Conservation (phyloP, 345 rosid species). For the Eutrema heterophyllum region DNA sequence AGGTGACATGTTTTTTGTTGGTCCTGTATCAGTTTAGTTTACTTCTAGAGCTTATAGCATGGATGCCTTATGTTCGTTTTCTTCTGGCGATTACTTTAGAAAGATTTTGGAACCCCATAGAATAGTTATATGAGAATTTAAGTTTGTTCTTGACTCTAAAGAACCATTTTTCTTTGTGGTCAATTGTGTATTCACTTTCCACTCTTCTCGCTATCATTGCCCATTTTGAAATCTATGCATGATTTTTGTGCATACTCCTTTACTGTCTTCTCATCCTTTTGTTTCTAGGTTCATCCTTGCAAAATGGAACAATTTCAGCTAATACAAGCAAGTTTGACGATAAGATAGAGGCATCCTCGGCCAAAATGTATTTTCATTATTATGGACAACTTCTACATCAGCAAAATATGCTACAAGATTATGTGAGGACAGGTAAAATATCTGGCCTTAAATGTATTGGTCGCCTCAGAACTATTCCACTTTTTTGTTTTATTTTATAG, state of each 20-base stretch:
- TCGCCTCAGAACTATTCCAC: neutral
- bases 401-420: slow-evolving; percentile 98
- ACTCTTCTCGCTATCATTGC: too few species aligned
- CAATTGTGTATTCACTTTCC: too few species aligned
- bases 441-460: neutral
- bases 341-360: slow-evolving; percentile 87
- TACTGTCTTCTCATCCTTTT: slow-evolving; percentile 2
- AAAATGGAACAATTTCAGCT: slow-evolving; percentile 51
- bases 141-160: neutral
- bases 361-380: slow-evolving; percentile 98
- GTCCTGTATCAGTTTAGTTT: too few species aligned
- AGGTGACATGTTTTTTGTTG: slow-evolving; percentile 39
- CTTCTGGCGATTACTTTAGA: too few species aligned
- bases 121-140: too few species aligned
- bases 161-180: neutral
- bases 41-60: too few species aligned
- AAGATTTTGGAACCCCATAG: too few species aligned
- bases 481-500: neutral
- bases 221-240: too few species aligned
- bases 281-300: slow-evolving; percentile 39
- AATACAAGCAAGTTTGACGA: slow-evolving; percentile 76
- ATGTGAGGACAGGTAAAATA: slow-evolving; percentile 90
- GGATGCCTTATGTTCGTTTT: too few species aligned
- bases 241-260: slow-evolving; percentile 11
- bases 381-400: slow-evolving; percentile 95